Evolutionary conservation across 2,329 filamentous ascomycete species (phyloP).

Genomic region (Chrysosporium keratinophilum): DNA sequence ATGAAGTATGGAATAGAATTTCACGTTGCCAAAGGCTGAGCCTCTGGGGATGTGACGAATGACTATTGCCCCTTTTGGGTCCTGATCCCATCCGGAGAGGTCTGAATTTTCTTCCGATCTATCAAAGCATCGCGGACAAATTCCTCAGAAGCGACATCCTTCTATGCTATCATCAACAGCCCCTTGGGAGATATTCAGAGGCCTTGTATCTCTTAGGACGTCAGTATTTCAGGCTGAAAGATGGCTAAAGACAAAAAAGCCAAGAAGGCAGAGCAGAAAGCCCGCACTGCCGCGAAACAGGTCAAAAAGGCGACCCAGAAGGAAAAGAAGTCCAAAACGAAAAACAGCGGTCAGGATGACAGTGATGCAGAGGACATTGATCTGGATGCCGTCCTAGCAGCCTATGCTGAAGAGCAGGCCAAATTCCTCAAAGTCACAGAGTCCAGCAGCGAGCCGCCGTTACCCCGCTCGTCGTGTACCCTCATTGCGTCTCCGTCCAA

Average conservation of each 20-base stretch:
- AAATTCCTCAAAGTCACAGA: slow-evolving; percentile 92
- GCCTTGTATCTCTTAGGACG: not conserved
- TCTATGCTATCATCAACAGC: too few species aligned
- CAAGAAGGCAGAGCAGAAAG: slow-evolving; percentile 48
- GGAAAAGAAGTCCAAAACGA: slow-evolving; percentile 70
- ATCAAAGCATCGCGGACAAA: too few species aligned
- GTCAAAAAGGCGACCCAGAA: slow-evolving; percentile 65
- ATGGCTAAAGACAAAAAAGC: slow-evolving; percentile 50
- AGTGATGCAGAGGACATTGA: slow-evolving; percentile 89
- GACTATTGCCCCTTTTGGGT: too few species aligned
- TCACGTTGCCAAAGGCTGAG: too few species aligned
- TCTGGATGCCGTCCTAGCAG: slow-evolving; percentile 82
- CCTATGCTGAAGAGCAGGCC: slow-evolving; percentile 87
- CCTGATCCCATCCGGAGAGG: too few species aligned
- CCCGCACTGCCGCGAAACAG: slow-evolving; percentile 59
- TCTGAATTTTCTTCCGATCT: too few species aligned
- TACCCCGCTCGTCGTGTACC: slow-evolving; percentile 66
- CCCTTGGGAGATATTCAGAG: too few species aligned
- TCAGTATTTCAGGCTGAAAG: slow-evolving; percentile 3
- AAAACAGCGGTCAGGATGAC: slow-evolving; percentile 54
- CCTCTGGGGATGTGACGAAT: too few species aligned
- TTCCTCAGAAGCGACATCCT: too few species aligned
- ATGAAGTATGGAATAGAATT: too few species aligned
- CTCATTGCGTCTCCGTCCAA: slow-evolving; percentile 78
- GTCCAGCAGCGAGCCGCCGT: slow-evolving; percentile 59